Conservation (phyloP, 2,329 filamentous ascomycete species). For the Stemphylium vesicarium region DNA sequence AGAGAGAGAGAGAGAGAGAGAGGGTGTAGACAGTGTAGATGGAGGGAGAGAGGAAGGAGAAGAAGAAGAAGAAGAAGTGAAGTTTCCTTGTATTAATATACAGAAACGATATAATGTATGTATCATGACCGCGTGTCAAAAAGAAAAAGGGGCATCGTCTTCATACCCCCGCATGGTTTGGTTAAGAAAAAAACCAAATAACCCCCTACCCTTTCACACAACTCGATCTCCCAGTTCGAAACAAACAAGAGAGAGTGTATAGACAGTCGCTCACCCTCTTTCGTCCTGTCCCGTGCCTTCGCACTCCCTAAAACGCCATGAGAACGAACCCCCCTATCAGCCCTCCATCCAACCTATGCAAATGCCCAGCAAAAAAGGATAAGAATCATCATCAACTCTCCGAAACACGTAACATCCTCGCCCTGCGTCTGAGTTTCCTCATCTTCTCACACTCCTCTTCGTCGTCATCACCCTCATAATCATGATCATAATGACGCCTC, state of each 20-base stretch:
- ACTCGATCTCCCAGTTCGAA: not conserved
- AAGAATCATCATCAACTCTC: not conserved
- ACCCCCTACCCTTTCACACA: not conserved
- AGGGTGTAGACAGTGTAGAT: too few species aligned
- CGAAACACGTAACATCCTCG: not conserved
- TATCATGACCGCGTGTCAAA: too few species aligned
- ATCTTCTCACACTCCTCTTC: not conserved
- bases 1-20: constrained; percentile 1
- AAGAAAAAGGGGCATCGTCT: too few species aligned
- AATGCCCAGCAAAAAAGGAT: not conserved
- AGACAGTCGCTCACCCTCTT: not conserved
- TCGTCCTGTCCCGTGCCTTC: not conserved
- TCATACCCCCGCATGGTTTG: too few species aligned
- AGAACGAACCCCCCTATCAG: not conserved
- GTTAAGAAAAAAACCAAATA: too few species aligned
- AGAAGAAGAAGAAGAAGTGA: not conserved
- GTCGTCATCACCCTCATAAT: not conserved
- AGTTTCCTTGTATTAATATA: too few species aligned
- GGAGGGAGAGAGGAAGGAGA: constrained; percentile 10
- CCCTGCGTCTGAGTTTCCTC: not conserved
- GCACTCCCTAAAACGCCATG: not conserved
- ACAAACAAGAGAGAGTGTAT: constrained; percentile 3
- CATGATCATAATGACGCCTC: too few species aligned
- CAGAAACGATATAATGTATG: too few species aligned
- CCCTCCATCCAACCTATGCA: constrained; percentile 1